Conservation (phyloP, 305 asterid species). For the Fraxinus greggii region DNA sequence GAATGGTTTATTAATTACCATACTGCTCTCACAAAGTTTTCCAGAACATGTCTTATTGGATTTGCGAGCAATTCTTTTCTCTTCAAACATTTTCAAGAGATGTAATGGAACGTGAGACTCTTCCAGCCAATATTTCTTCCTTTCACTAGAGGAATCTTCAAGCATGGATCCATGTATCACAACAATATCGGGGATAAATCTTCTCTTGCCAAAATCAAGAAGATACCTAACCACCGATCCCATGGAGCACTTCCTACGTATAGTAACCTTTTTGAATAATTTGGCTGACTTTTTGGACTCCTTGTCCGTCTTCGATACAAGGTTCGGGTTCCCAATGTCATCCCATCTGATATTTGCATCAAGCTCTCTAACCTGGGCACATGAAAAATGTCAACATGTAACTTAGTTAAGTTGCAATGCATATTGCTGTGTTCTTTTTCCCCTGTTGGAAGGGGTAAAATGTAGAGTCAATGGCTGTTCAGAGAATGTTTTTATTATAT, state of each 20-base stretch:
- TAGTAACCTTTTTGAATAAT: slow-evolving; percentile 73
- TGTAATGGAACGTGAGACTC: slow-evolving; percentile 76
- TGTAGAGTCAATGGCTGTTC: slow-evolving; percentile 5
- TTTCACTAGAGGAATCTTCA: slow-evolving; percentile 60
- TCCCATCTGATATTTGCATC: slow-evolving; percentile 85
- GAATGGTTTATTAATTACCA: slow-evolving; percentile 30
- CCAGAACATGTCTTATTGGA: slow-evolving; percentile 42
- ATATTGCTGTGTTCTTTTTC: slow-evolving; percentile 7
- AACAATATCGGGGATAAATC: slow-evolving; percentile 83
- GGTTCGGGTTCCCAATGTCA: slow-evolving; percentile 59
- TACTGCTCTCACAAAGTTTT: slow-evolving; percentile 41
- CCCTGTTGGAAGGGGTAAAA: slow-evolving; percentile 19
- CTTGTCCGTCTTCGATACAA: slow-evolving; percentile 46
- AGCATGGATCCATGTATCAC: slow-evolving; percentile 58
- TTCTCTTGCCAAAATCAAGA: slow-evolving; percentile 90
- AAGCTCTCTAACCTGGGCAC: slow-evolving; percentile 82
- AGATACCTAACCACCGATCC: slow-evolving; percentile 67
- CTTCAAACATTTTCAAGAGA: slow-evolving; percentile 81
- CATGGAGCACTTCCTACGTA: slow-evolving; percentile 73
- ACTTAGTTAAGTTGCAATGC: neutral
- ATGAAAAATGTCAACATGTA: slow-evolving; percentile 11
- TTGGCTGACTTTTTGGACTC: slow-evolving; percentile 57
- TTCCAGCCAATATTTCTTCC: slow-evolving; percentile 85
- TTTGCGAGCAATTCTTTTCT: slow-evolving; percentile 76
- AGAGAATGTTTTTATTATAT: slow-evolving; percentile 19